Evolutionary conservation across 1,284 basidiomycete genomes (phyloP).

Genomic region (Rugosomyces carneus): DNA sequence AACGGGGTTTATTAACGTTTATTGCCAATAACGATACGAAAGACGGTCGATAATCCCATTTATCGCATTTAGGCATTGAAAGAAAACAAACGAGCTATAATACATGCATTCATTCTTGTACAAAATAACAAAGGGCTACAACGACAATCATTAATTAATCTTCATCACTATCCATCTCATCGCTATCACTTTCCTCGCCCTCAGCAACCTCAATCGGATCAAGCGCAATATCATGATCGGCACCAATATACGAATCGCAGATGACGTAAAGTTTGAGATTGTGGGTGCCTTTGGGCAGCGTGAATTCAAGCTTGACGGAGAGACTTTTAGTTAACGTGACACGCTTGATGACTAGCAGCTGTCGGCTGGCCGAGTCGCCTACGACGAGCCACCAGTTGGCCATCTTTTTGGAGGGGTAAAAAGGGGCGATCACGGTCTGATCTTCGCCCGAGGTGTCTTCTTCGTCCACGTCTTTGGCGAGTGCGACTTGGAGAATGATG

Average conservation of each 20-base stretch:
- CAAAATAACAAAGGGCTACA: too few species aligned
- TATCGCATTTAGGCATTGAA: too few species aligned
- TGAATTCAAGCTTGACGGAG: slow-evolving; percentile 84
- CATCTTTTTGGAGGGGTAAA: slow-evolving; percentile 86
- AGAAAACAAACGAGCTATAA: too few species aligned
- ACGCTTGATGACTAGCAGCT: slow-evolving; percentile 90
- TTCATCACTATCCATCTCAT: slow-evolving; percentile 56
- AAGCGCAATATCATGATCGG: slow-evolving; percentile 84
- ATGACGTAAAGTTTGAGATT: slow-evolving; percentile 86
- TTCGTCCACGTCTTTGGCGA: slow-evolving; percentile 83
- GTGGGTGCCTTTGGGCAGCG: slow-evolving; percentile 78
- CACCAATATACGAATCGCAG: slow-evolving; percentile 87
- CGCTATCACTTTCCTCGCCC: slow-evolving; percentile 83
- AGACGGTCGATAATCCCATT: too few species aligned
- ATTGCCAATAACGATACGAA: too few species aligned
- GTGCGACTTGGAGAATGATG: slow-evolving; percentile 74
- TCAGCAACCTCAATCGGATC: slow-evolving; percentile 80
- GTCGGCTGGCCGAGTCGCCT: slow-evolving; percentile 69
- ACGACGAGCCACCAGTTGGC: slow-evolving; percentile 98
- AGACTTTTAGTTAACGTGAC: slow-evolving; percentile 83
- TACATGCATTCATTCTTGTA: too few species aligned
- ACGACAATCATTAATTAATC: too few species aligned
- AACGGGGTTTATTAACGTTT: too few species aligned
- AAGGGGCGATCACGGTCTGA: slow-evolving; percentile 83
- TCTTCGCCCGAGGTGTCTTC: slow-evolving; percentile 71